Evolutionary conservation across 1,139 yeast genomes (phyloP).

Genomic region (Blastobotrys malaysiensis): DNA sequence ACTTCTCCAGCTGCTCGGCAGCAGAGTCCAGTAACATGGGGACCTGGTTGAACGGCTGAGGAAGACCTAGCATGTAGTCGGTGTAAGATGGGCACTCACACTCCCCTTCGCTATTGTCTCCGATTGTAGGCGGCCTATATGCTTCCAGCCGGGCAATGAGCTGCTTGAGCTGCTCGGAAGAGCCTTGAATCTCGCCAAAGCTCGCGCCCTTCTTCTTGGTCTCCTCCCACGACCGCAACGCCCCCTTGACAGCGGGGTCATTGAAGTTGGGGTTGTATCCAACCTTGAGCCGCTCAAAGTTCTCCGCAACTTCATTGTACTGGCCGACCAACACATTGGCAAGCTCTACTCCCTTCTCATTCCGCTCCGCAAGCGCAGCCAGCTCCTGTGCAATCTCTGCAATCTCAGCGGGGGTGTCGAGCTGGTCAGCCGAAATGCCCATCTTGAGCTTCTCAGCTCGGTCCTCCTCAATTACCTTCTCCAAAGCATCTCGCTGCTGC

Average conservation of each 20-base stretch:
- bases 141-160: slow-evolving; percentile 8
- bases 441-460: slow-evolving; percentile 26
- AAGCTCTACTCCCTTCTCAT: slow-evolving; percentile 25
- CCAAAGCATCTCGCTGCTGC: slow-evolving; percentile 27
- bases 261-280: slow-evolving; percentile 86
- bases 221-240: slow-evolving; percentile 54
- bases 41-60: not conserved
- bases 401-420: slow-evolving; percentile 11
- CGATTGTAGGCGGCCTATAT: slow-evolving; percentile 6
- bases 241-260: slow-evolving; percentile 77
- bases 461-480: slow-evolving; percentile 29
- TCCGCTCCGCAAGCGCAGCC: slow-evolving; percentile 27
- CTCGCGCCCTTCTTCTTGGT: slow-evolving; percentile 13
- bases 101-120: not conserved
- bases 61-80: not conserved
- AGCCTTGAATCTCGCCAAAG: slow-evolving; percentile 7
- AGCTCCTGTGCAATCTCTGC: slow-evolving; percentile 4
- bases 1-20: slow-evolving; percentile 9
- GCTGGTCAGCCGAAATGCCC: slow-evolving; percentile 20
- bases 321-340: slow-evolving; percentile 20
- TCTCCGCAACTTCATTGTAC: slow-evolving; percentile 36
- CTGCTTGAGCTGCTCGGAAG: slow-evolving; percentile 4
- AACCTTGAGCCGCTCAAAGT: slow-evolving; percentile 44
- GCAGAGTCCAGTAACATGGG: not conserved
- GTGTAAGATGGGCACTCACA: not conserved